Conservation (phyloP, 2,329 filamentous ascomycete species). For the Geoglossum cookeanum region DNA sequence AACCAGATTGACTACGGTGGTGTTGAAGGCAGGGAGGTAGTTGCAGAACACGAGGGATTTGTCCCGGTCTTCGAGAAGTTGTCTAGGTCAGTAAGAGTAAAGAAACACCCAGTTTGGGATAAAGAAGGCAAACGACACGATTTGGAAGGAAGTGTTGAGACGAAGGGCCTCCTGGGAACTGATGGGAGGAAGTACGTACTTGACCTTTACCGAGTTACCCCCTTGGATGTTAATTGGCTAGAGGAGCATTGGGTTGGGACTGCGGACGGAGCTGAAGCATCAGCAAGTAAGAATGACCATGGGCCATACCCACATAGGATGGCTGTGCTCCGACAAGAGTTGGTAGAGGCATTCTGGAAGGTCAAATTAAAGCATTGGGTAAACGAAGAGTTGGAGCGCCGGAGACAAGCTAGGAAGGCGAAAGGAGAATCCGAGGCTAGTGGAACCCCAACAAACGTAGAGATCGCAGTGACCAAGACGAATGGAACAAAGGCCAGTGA, state of each 20-base stretch:
- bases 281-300: conserved; percentile 25
- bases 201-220: conserved; percentile 86
- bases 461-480: background rate
- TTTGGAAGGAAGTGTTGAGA: conserved; percentile 88
- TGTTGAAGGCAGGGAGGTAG: conserved; percentile 89
- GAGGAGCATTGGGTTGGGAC: conserved; percentile 45
- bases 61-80: conserved; percentile 70
- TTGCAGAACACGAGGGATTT: conserved; percentile 79
- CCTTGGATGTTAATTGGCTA: conserved; percentile 77
- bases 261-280: conserved; percentile 26
- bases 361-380: conserved; percentile 80
- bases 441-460: background rate
- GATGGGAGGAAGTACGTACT: conserved; percentile 96
- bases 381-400: conserved; percentile 53
- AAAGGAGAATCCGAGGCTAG: conserved; percentile 16
- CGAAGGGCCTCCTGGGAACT: conserved; percentile 90
- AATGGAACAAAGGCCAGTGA: conserved; percentile 7
- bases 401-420: conserved; percentile 25
- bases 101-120: conserved; percentile 94
- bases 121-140: conserved; percentile 84
- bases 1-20: conserved; percentile 98
- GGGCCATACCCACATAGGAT: conserved; percentile 78
- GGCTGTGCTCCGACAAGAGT: conserved; percentile 78
- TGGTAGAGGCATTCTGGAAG: conserved; percentile 72
- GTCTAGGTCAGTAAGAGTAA: conserved; percentile 76